These are phyloP conservation scores for Solanum piurae DNA, from an alignment of 257 asterid species.

Conservation along the genomic window DNA sequence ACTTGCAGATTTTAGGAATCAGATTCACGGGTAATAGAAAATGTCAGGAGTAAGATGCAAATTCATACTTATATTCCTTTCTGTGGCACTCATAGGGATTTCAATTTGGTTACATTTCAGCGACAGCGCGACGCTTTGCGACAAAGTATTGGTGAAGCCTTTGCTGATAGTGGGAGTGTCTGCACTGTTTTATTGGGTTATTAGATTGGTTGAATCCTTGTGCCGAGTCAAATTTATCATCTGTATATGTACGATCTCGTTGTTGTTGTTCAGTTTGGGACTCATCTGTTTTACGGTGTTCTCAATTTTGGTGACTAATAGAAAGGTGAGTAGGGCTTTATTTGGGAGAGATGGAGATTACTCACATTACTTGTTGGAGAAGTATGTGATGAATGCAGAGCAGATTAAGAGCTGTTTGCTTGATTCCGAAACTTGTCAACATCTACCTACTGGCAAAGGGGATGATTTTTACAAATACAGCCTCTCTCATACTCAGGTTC, in stretches of 20 bases:
- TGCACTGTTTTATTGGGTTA: slow-evolving; percentile 26
- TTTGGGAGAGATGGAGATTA: slow-evolving; percentile 30
- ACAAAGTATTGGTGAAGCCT: slow-evolving; percentile 32
- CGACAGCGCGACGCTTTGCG: slow-evolving; percentile 8
- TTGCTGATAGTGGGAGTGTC: slow-evolving; percentile 27
- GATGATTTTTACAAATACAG: slow-evolving; percentile 7
- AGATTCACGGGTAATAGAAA: not conserved
- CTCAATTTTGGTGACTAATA: slow-evolving; percentile 45
- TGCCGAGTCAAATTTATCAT: slow-evolving; percentile 16
- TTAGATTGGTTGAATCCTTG: slow-evolving; percentile 39
- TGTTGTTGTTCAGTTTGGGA: slow-evolving; percentile 27
- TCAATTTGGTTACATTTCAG: slow-evolving; percentile 28
- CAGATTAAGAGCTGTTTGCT: slow-evolving; percentile 54
- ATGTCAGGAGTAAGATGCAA: slow-evolving; percentile 34
- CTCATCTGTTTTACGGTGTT: slow-evolving; percentile 34
- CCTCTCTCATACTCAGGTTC: slow-evolving; percentile 22
- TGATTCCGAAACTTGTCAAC: slow-evolving; percentile 19
- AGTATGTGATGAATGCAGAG: slow-evolving; percentile 28
- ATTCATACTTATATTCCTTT: slow-evolving; percentile 16
- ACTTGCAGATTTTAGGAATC: not conserved
- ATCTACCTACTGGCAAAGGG: not conserved
- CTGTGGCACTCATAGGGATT: slow-evolving; percentile 28
- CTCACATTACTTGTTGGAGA: slow-evolving; percentile 45
- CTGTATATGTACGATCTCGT: slow-evolving; percentile 35
- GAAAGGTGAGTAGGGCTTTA: slow-evolving; percentile 22